Evolutionary conservation across 1,284 basidiomycete species (phyloP).

Genomic region (Ganoderma leucocontextum): DNA sequence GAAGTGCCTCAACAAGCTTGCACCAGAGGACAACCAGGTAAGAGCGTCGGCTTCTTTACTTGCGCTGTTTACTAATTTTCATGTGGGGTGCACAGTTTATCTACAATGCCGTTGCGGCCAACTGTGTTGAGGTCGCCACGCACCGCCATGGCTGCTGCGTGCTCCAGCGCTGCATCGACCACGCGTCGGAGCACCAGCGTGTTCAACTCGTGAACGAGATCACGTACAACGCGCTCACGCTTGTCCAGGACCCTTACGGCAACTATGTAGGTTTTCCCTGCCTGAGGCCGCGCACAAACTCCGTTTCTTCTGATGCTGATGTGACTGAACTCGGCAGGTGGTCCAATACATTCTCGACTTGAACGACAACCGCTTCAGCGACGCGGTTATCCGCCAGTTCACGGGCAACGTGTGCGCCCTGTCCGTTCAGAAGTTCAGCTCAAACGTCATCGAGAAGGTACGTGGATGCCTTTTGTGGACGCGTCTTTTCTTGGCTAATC

Average conservation of each 20-base stretch:
- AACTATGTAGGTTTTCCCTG: slow-evolving; percentile 77
- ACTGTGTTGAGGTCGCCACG: slow-evolving; percentile 99
- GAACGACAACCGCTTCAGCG: slow-evolving; percentile 98
- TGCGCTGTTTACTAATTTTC: neutral
- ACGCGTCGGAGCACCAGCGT: slow-evolving; percentile 95
- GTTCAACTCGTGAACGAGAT: slow-evolving; percentile 99
- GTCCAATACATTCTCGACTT: slow-evolving; percentile 98
- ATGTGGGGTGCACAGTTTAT: slow-evolving; percentile 77
- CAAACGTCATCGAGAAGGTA: slow-evolving; percentile 93
- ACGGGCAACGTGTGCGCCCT: slow-evolving; percentile 97
- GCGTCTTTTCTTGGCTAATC: slow-evolving; percentile 11
- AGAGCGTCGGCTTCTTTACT: slow-evolving; percentile 18
- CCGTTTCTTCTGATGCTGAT: slow-evolving; percentile 28
- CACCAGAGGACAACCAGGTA: slow-evolving; percentile 97
- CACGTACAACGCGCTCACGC: slow-evolving; percentile 96
- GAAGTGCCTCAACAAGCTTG: slow-evolving; percentile 98
- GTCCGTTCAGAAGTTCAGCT: slow-evolving; percentile 99
- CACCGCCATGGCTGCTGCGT: slow-evolving; percentile 99
- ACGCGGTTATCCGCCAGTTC: slow-evolving; percentile 97
- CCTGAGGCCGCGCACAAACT: neutral
- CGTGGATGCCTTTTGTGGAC: slow-evolving; percentile 20
- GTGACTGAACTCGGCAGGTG: slow-evolving; percentile 57
- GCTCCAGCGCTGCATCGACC: slow-evolving; percentile 97
- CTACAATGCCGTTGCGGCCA: slow-evolving; percentile 98
- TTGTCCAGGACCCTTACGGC: slow-evolving; percentile 99